Evolutionary conservation across 768 basidiomycete species (phyloP).

Genomic region (Hericium coralloides): DNA sequence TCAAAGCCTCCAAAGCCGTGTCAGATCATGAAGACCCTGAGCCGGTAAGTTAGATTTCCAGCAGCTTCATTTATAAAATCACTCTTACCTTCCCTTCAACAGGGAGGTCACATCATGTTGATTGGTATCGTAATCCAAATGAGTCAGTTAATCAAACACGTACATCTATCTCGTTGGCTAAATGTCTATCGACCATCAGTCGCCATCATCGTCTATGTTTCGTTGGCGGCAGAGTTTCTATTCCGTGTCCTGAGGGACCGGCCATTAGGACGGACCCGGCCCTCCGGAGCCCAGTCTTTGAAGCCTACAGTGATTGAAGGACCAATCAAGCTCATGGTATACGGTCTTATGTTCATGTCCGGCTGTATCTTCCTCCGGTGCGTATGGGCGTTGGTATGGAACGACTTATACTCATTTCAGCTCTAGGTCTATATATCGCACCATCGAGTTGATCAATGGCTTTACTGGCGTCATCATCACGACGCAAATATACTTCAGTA

Average conservation of each 20-base stretch:
- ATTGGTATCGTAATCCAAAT: slow-evolving; percentile 21
- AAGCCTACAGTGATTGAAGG: not conserved
- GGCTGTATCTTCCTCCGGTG: slow-evolving; percentile 10
- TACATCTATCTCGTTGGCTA: not conserved
- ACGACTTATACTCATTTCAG: not conserved
- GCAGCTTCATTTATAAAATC: too few species aligned
- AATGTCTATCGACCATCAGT: not conserved
- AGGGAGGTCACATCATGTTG: slow-evolving; percentile 23
- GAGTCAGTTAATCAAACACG: slow-evolving; percentile 10
- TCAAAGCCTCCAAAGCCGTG: slow-evolving; percentile 15
- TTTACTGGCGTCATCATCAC: slow-evolving; percentile 7
- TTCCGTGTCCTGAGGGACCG: not conserved
- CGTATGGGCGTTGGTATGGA: not conserved
- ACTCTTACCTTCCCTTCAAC: not conserved
- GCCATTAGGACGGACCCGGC: not conserved
- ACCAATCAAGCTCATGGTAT: slow-evolving; percentile 1
- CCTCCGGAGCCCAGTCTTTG: not conserved
- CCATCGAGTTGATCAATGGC: slow-evolving; percentile 6
- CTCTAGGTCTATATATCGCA: slow-evolving; percentile 9
- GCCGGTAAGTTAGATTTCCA: not conserved
- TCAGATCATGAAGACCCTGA: not conserved
- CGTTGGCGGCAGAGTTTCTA: not conserved
- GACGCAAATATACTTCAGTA: slow-evolving; percentile 9
- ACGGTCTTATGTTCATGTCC: slow-evolving; percentile 2
- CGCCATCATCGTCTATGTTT: not conserved